Evolutionary conservation across 1,284 basidiomycete genomes (phyloP).

Genomic region (Malassezia yamatoensis): DNA sequence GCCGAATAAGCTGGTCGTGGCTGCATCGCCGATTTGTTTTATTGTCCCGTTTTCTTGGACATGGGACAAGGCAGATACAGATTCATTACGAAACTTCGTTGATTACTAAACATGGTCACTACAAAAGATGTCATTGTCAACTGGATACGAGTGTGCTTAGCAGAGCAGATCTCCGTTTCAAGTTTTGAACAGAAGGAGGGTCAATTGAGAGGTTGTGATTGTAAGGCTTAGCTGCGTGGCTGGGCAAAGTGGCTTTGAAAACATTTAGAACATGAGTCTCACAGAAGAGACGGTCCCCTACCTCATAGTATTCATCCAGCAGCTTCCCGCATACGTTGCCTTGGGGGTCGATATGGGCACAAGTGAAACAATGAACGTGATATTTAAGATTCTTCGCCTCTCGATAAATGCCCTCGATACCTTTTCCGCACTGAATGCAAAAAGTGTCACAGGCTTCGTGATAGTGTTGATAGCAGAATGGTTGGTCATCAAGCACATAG

Average conservation of each 20-base stretch:
- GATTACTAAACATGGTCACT: no score
- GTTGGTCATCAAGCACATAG: conserved; percentile 8
- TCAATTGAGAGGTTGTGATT: no score
- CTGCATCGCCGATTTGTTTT: no score
- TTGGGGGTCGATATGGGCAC: not conserved
- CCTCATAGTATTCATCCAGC: conserved; percentile 9
- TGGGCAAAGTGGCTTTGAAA: not conserved
- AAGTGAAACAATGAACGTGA: conserved; percentile 6
- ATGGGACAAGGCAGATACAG: no score
- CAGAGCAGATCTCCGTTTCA: not conserved
- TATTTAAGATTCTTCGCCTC: not conserved
- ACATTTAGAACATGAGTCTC: conserved; percentile 2
- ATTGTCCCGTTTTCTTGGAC: no score
- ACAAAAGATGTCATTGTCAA: no score
- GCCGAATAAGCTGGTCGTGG: no score
- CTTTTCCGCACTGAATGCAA: conserved; percentile 2
- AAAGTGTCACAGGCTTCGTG: conserved; percentile 1
- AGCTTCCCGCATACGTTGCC: not conserved
- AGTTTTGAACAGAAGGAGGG: no score
- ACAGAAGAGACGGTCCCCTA: conserved; percentile 2
- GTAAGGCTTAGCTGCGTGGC: no score
- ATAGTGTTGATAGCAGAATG: conserved; percentile 8
- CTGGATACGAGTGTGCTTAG: no score
- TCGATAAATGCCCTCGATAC: conserved; percentile 8
- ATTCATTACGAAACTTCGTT: no score